Conservation (phyloP, 176 grass and related monocot species). For the Carex cristatella region DNA sequence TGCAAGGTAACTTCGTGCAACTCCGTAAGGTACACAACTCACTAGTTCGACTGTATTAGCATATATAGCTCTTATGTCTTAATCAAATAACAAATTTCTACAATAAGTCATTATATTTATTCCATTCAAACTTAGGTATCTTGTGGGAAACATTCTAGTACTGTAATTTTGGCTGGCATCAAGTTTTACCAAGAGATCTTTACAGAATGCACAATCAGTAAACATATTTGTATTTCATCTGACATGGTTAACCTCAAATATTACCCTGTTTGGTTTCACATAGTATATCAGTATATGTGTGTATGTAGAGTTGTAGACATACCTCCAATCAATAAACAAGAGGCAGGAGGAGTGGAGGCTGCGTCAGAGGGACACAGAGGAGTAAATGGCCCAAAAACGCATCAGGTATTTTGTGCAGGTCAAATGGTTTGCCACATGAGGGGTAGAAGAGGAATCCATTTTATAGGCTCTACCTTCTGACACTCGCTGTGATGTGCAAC, state of each 20-base stretch:
- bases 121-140: too few species aligned
- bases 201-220: too few species aligned
- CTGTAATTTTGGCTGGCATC: too few species aligned
- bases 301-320: slow-evolving; percentile 59
- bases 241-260: not conserved
- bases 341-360: slow-evolving; percentile 74
- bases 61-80: too few species aligned
- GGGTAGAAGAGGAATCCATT: slow-evolving; percentile 88
- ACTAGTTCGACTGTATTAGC: not conserved
- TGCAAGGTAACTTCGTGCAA: slow-evolving; percentile 52
- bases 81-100: too few species aligned
- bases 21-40: not conserved
- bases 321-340: slow-evolving; percentile 76
- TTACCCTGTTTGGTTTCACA: not conserved
- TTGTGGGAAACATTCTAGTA: too few species aligned
- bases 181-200: too few species aligned
- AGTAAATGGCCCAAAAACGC: slow-evolving; percentile 85
- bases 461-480: slow-evolving; percentile 74
- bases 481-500: slow-evolving; percentile 75
- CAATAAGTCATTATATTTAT: too few species aligned
- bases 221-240: too few species aligned
- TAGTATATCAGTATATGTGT: not conserved
- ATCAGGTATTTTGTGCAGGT: slow-evolving; percentile 77
- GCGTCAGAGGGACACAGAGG: slow-evolving; percentile 70
- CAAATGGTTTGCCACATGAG: slow-evolving; percentile 86